Evolutionary conservation across 2,329 filamentous ascomycete species (phyloP), one percentile per base, ranked within the genome.

Genomic region (Microcyclospora pomicola): DNA sequence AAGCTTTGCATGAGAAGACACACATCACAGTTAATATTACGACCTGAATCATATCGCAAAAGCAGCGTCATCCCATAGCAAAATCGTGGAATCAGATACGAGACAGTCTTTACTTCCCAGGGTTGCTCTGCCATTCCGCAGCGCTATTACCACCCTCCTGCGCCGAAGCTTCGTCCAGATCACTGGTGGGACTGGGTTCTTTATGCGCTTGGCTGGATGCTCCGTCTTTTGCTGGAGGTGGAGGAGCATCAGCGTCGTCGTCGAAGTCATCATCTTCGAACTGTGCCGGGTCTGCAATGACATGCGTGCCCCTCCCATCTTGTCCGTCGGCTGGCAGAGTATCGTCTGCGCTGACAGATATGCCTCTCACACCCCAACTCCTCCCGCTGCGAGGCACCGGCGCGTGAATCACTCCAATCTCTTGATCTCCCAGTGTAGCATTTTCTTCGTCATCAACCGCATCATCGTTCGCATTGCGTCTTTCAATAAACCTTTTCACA

Each of bases 401-500:
- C 10, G 43, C 36, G 5, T 31, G 6, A 4, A 46, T 42, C 13
- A 46, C 51, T 9, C 56, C 56, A 31, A 46, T 52, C 35, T 59
- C 58, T 41, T 55, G 49, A 19, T 48, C 41, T n/a, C 47, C 65
- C 15, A 73, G 55, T 15, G 65, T 67, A 2, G 67, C 69, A 1
- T 62, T 63, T 32, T 68, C 72, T 55, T 80, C 76, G 50, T 80
- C 75, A 41, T 79, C 75, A 13, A 74, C 66, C 36, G 64, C 69
- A 2, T 69, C 67, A n/a, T 65, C 62, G n/a, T 63, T 62, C 46
- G 61, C 47, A 15, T 46, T 49, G 27, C 44, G 62, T 58, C 63
- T 71, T 38, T 81, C 83, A 42, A 93, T 78, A 46, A 94, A 77
- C 36, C 78, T 75, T 47, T 75, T 75, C 9, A 95, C 73, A 19